Evolutionary conservation across 345 rosid genomes (phyloP), one percentile per base, ranked within the genome.

Genomic region (Eucalyptus microcorys): DNA sequence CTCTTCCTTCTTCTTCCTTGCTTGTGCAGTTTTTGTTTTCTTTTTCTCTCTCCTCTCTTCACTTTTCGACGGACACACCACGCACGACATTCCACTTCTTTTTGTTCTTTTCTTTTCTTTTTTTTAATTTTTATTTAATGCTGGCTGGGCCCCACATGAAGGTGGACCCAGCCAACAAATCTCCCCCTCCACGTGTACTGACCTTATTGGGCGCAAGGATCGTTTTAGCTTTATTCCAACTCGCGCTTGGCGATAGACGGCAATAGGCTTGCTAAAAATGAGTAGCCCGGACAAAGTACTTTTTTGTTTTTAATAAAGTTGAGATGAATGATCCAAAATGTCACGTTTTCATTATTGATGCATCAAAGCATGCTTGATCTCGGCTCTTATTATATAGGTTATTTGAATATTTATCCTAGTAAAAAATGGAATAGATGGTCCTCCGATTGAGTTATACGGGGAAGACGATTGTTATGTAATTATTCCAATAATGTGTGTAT

Each of bases 401-500:
- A 14, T 14, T 64, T 2, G 11, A 64, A 64, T n/a, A 14, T 15
- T n/a, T 52, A 52, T 52, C 26, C 26, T 21, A 21, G 26, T 21
- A 3, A 52, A 52, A 52, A 3, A 19, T 7, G 57, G 57, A 52
- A 21, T 3, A 21, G 5, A 52, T 52, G 57, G 26, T 52, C 57
- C 57, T 52, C 10, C 0, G 26, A 52, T 52, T 4, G 76, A 40
- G 7, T 5, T 15, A 34, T n/a, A n/a, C 2, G 40, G 6, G 4
- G 19, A 64, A n/a, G 40, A n/a, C 0, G 0, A 1, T 17, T 16
- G 10, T n/a, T n/a, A 14, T 15, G 21, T 14, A 64, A n/a, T 64
- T 64, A 34, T 64, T 64, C 2, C 40, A 17, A n/a, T 64, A 15
- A n/a, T n/a, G 21, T n/a, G 40, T 1, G 10, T 64, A 15, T n/a